Percentiles rank a stretch among this genome's conserved stretches.
These are phyloP conservation scores for Coniosporium tulheliwenetii DNA, from an alignment of 2,329 filamentous ascomycete species.

Conservation along the genomic window DNA sequence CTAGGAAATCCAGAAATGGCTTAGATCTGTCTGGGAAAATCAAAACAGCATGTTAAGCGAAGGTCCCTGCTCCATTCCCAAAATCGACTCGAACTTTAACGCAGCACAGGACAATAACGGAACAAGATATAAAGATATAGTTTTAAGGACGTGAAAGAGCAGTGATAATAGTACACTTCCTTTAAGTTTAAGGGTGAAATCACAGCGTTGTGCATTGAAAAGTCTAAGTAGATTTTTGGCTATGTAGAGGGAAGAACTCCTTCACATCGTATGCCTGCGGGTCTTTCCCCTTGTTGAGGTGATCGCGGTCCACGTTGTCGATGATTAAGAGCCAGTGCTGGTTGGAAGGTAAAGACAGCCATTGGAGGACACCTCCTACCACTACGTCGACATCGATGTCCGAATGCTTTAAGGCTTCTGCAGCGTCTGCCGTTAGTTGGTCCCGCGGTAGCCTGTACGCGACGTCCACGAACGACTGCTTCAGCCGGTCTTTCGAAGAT, in stretches of 20 bases:
- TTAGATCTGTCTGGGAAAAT: no score
- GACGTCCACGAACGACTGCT: constrained; percentile 12
- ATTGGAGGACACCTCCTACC: constrained; percentile 11
- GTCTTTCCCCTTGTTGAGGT: constrained; percentile 4
- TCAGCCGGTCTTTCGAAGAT: constrained; percentile 13
- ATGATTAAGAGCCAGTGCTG: constrained; percentile 17
- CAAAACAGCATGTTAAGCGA: no score
- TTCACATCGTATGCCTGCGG: constrained; percentile 9
- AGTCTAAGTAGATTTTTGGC: no score
- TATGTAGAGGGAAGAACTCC: constrained; percentile 9
- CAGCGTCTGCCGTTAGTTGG: constrained; percentile 7
- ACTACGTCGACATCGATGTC: constrained; percentile 6
- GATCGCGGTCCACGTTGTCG: constrained; percentile 17
- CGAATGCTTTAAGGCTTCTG: constrained; percentile 4
- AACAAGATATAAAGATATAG: no score
- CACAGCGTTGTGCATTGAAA: no score
- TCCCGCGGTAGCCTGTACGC: constrained; percentile 8
- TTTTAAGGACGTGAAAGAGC: no score
- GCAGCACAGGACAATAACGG: no score
- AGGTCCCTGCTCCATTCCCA: no score
- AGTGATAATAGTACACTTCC: no score
- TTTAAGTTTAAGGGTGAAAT: no score
- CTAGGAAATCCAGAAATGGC: no score
- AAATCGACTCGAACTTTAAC: no score
- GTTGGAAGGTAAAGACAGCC: constrained; percentile 13